A percentile compares a stretch with the other conserved stretches of the same genome.
Conservation (phyloP, 768 basidiomycete species). For the Mycena vitilis region DNA sequence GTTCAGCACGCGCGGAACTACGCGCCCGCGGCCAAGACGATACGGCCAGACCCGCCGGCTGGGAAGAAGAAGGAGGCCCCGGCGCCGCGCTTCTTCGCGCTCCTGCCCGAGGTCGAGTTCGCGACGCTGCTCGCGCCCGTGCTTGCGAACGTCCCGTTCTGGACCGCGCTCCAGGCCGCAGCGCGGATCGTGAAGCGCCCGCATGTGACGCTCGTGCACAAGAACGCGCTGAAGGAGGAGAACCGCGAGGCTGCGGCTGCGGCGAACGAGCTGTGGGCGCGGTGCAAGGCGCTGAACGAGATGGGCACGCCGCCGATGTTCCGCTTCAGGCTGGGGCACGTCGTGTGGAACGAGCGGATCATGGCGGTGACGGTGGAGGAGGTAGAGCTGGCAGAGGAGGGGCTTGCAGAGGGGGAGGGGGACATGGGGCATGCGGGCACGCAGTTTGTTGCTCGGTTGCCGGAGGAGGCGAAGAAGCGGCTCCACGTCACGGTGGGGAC, state of each 20-base stretch:
- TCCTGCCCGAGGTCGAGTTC: constrained; percentile 81
- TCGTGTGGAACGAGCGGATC: constrained; percentile 82
- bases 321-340: constrained; percentile 65
- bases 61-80: constrained; percentile 46
- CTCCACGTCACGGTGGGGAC: constrained; percentile 94
- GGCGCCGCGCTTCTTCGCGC: constrained; percentile 77
- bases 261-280: constrained; percentile 55
- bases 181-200: constrained; percentile 69
- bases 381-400: constrained; percentile 47
- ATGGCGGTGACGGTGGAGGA: constrained; percentile 85
- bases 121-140: constrained; percentile 58
- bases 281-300: constrained; percentile 59
- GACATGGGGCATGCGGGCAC: constrained; percentile 51
- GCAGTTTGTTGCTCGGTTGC: constrained; percentile 61
- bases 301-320: constrained; percentile 57
- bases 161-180: constrained; percentile 55
- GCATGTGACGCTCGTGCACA: constrained; percentile 91
- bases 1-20: constrained; percentile 58
- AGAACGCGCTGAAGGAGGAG: constrained; percentile 47
- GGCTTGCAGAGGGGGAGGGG: constrained; percentile 37
- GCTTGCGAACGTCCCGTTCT: constrained; percentile 57
- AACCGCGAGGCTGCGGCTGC: constrained; percentile 20
- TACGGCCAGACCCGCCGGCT: constrained; percentile 39
- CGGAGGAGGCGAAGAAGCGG: constrained; percentile 56
- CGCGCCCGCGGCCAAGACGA: constrained; percentile 49